Conservation (phyloP, 345 rosid genomes). For the Brassica nigra region DNA sequence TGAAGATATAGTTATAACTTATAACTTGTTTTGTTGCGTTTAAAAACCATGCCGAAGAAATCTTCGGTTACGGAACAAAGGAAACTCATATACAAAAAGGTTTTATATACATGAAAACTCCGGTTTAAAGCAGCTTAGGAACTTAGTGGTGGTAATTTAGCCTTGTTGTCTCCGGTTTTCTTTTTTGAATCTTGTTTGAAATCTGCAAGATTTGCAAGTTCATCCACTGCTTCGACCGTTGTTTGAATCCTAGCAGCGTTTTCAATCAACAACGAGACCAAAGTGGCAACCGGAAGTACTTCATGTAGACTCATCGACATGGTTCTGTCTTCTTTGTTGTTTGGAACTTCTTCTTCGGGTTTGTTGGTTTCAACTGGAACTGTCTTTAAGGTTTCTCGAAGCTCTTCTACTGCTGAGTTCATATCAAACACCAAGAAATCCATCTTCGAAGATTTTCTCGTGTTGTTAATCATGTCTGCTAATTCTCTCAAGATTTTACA, state of each 20-base stretch:
- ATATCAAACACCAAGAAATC: constrained; percentile 51
- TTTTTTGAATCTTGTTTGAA: constrained; percentile 50
- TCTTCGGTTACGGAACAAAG: constrained; percentile 9
- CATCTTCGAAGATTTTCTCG: constrained; percentile 51
- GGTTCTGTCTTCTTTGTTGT: constrained; percentile 25
- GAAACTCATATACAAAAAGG: constrained; percentile 4
- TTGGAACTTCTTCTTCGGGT: constrained; percentile 29
- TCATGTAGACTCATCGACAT: constrained; percentile 45
- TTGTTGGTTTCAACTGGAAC: constrained; percentile 40
- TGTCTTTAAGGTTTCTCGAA: constrained; percentile 52
- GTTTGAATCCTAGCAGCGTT: constrained; percentile 57
- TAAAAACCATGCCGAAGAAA: constrained; percentile 24
- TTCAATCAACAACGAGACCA: constrained; percentile 59
- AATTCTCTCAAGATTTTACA: constrained; percentile 56
- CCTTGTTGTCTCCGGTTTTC: constrained; percentile 26
- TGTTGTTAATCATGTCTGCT: constrained; percentile 46
- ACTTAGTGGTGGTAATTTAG: constrained; percentile 31
- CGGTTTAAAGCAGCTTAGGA: constrained; percentile 18
- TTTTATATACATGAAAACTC: constrained; percentile 33
- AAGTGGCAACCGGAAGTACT: constrained; percentile 60
- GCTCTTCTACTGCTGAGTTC: constrained; percentile 59
- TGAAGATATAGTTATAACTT: too few relatives aligned
- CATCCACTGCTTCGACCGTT: constrained; percentile 49
- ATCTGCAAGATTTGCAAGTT: constrained; percentile 55
- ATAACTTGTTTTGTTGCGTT: constrained; percentile 17